Percentiles rank a stretch among this genome's conserved stretches.
These are phyloP conservation scores for Rhodocollybia butyracea DNA, from an alignment of 768 basidiomycete genomes.

Conservation along the genomic window DNA sequence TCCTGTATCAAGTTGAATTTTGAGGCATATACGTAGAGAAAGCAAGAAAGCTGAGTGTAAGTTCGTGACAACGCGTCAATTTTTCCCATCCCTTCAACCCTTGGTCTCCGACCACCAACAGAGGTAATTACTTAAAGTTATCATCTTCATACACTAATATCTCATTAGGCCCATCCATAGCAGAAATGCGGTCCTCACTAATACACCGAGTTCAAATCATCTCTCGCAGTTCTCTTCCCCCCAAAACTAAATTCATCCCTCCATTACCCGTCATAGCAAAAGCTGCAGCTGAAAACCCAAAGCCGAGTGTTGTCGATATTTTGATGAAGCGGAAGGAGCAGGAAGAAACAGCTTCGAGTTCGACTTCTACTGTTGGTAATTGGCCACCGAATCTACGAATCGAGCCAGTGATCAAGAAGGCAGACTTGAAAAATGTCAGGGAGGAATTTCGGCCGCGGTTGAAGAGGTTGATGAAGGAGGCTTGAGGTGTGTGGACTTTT, in stretches of 20 bases:
- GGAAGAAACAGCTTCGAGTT: too few species aligned
- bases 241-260: slow-evolving; percentile 12
- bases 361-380: slow-evolving; percentile 29
- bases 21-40: not conserved
- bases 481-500: too few species aligned
- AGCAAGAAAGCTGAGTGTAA: not conserved
- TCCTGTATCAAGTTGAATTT: not conserved
- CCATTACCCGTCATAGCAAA: slow-evolving; percentile 10
- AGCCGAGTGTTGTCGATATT: slow-evolving; percentile 34
- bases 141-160: too few species aligned
- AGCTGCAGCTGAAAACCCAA: slow-evolving; percentile 12
- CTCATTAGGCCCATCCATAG: not conserved
- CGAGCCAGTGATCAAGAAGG: slow-evolving; percentile 39
- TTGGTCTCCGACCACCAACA: not conserved
- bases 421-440: slow-evolving; percentile 35
- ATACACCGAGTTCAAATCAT: slow-evolving; percentile 1
- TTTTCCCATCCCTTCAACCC: not conserved
- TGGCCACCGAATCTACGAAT: slow-evolving; percentile 51
- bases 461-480: slow-evolving; percentile 37
- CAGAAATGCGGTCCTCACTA: not conserved
- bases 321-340: slow-evolving; percentile 39
- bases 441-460: slow-evolving; percentile 34
- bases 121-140: too few species aligned
- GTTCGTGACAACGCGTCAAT: not conserved
- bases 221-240: not conserved